phyloP scores from a whole-genome alignment of 2,329 filamentous ascomycete genomes.

The Fusarium buharicum region DNA sequence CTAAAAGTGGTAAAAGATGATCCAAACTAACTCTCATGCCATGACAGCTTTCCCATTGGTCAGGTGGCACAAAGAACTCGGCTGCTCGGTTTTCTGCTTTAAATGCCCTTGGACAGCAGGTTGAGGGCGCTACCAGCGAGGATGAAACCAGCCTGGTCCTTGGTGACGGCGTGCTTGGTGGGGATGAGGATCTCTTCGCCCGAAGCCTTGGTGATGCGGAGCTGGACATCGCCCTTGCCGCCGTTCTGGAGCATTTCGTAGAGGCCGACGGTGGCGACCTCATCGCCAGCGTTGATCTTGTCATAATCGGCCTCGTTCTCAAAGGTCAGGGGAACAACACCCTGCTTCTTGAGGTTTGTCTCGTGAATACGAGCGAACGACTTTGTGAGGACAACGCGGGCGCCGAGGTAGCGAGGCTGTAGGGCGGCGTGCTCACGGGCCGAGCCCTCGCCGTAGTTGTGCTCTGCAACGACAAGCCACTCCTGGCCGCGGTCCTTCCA shows the following conservation, averaged over 20 bases:
- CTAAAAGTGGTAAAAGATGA: slow-evolving; percentile 5
- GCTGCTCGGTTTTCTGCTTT: slow-evolving; percentile 10
- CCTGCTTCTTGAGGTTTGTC: slow-evolving; percentile 97
- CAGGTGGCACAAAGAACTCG: neutral
- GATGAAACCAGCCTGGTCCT: slow-evolving; percentile 92
- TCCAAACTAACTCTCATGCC: neutral
- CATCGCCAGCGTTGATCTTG: slow-evolving; percentile 81
- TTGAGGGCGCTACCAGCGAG: slow-evolving; percentile 95
- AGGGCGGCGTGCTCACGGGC: slow-evolving; percentile 90
- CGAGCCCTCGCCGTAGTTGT: slow-evolving; percentile 95
- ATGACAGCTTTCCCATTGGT: neutral
- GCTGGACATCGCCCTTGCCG: slow-evolving; percentile 79
- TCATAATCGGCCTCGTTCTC: slow-evolving; percentile 90
- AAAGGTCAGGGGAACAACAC: slow-evolving; percentile 93
- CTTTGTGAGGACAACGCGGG: slow-evolving; percentile 84
- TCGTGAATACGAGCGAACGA: slow-evolving; percentile 93
- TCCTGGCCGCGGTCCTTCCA: slow-evolving; percentile 81
- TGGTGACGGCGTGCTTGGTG: slow-evolving; percentile 87
- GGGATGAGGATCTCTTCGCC: slow-evolving; percentile 76
- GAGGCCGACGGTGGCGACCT: slow-evolving; percentile 83
- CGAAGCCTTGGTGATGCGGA: slow-evolving; percentile 70
- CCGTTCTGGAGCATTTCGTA: slow-evolving; percentile 81
- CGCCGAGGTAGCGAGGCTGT: slow-evolving; percentile 90
- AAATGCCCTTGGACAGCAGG: slow-evolving; percentile 73
- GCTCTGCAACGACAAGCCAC: slow-evolving; percentile 96